Evolutionary conservation across 495 filamentous ascomycete genomes (phyloP), one percentile per base, ranked within the genome.

Genomic region (Lasiosphaeria miniovina): DNA sequence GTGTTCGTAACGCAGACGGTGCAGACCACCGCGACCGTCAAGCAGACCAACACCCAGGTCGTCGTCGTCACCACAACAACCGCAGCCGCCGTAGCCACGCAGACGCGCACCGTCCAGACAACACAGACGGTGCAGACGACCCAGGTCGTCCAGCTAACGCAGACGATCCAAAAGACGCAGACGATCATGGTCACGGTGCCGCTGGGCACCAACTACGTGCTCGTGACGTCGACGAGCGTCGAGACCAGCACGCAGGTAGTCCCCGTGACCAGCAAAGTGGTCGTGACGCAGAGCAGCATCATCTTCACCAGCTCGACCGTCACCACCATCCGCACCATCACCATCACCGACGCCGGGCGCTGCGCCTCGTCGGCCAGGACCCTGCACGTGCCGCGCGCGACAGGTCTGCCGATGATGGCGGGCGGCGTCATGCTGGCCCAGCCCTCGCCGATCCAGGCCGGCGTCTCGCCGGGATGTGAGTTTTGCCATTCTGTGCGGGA

Each of bases 241-340:
- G 24, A 10, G 52, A 9, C 50, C 3, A 53, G 3, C 50, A 35
- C 34, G 33, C 10, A 6, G 3, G 32, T 35, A 11, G 50, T 55
- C n/a, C 24, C 24, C 24, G 24, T 24, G 24, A 43, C 52, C 35
- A 10, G 33, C 24, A 17, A 12, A 11, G 24, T 43, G 35, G 49
- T 51, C 24, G 33, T 48, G 10, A 63, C 61, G 12, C 57, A 63
- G 46, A 48, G 36, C 35, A 60, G 57, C 31, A 24, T 63, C 24
- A 38, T 56, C 12, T 45, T 64, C 15, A 58, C 50, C 32, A 64
- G 53, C 49, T 57, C 53, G 12, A 64, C 62, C 1, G 50, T 64
- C n/a, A 64, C 62, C 12, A 64, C 62, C n/a, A 64, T 64, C 12
- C 45, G 34, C 40, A 64, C 62, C 4, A 50, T 64, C n/a, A 60